Percentiles rank a stretch among this genome's conserved stretches.
Evolutionary conservation across 345 rosid species (phyloP).

Genomic region (Moricandia moricandioides): DNA sequence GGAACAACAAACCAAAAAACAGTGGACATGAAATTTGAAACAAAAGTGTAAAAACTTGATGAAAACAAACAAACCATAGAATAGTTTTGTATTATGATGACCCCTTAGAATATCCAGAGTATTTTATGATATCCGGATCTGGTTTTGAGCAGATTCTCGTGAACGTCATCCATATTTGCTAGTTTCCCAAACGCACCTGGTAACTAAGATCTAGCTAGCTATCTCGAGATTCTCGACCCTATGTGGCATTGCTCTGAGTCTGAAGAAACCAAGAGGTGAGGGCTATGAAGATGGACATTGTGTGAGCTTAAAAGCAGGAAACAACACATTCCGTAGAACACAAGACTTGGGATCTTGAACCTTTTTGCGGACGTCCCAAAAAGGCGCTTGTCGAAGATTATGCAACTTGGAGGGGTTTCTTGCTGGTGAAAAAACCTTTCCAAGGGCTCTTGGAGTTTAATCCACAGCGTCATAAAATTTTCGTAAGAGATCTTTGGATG

Average conservation of each 20-base stretch:
- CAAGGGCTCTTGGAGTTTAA: slow-evolving; percentile 49
- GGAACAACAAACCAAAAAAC: not conserved
- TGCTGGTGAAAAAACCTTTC: slow-evolving; percentile 43
- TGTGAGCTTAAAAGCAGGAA: slow-evolving; percentile 55
- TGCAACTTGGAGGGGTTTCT: slow-evolving; percentile 57
- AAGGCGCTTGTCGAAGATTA: slow-evolving; percentile 66
- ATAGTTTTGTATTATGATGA: not conserved
- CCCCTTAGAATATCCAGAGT: too few relatives aligned
- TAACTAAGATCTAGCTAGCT: slow-evolving; percentile 57
- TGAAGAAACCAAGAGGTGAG: slow-evolving; percentile 40
- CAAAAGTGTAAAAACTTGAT: not conserved
- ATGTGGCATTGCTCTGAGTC: slow-evolving; percentile 50
- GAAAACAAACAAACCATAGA: not conserved
- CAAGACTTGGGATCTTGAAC: slow-evolving; percentile 61
- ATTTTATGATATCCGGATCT: too few relatives aligned
- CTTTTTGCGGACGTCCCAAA: slow-evolving; percentile 62
- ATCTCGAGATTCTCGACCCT: slow-evolving; percentile 36
- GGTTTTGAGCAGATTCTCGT: too few relatives aligned
- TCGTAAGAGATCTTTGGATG: slow-evolving; percentile 45
- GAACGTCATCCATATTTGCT: slow-evolving; percentile 51
- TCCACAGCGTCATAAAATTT: slow-evolving; percentile 54
- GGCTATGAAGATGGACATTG: slow-evolving; percentile 41
- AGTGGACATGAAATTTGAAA: not conserved
- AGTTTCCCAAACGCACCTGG: slow-evolving; percentile 52
- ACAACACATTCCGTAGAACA: slow-evolving; percentile 73